Evolutionary conservation across 2,329 filamentous ascomycete genomes (phyloP).

Genomic region (Aspergillus jensenii): DNA sequence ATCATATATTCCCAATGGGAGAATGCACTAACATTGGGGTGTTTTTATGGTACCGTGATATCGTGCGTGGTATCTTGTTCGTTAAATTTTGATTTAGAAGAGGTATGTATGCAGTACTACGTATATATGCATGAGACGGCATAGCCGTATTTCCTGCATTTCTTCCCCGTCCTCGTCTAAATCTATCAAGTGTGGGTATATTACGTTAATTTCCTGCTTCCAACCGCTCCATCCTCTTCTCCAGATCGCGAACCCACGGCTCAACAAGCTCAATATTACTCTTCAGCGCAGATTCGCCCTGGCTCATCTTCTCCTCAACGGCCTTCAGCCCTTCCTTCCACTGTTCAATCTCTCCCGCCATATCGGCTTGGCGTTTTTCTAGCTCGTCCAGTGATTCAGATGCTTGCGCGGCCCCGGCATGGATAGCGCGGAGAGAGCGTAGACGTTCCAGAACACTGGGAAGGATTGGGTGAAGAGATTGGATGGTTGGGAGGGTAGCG

Average conservation of each 20-base stretch:
- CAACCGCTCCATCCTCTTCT: slow-evolving; percentile 69
- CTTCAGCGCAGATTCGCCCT: slow-evolving; percentile 68
- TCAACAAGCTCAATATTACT: slow-evolving; percentile 83
- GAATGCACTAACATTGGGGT: not conserved
- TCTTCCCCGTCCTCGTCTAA: not conserved
- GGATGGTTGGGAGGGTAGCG: slow-evolving; percentile 82
- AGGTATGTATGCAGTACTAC: too few species aligned
- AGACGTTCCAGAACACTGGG: slow-evolving; percentile 83
- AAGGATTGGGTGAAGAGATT: slow-evolving; percentile 78
- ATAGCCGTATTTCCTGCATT: not conserved
- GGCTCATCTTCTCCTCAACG: slow-evolving; percentile 72
- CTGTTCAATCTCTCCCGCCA: slow-evolving; percentile 77
- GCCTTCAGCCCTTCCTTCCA: slow-evolving; percentile 81
- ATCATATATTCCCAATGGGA: not conserved
- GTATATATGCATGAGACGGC: not conserved
- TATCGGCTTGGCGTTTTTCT: slow-evolving; percentile 77
- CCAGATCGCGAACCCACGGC: slow-evolving; percentile 83
- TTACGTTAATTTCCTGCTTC: slow-evolving; percentile 29
- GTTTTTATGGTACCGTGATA: not conserved
- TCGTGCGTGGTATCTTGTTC: too few species aligned
- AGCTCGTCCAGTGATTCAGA: slow-evolving; percentile 73
- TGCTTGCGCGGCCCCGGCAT: slow-evolving; percentile 81
- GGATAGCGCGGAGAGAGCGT: slow-evolving; percentile 77
- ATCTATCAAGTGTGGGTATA: not conserved
- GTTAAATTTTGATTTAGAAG: too few species aligned